These are phyloP conservation scores for Syzygium aromaticum DNA, from an alignment of 345 rosid genomes.

Conservation along the genomic window DNA sequence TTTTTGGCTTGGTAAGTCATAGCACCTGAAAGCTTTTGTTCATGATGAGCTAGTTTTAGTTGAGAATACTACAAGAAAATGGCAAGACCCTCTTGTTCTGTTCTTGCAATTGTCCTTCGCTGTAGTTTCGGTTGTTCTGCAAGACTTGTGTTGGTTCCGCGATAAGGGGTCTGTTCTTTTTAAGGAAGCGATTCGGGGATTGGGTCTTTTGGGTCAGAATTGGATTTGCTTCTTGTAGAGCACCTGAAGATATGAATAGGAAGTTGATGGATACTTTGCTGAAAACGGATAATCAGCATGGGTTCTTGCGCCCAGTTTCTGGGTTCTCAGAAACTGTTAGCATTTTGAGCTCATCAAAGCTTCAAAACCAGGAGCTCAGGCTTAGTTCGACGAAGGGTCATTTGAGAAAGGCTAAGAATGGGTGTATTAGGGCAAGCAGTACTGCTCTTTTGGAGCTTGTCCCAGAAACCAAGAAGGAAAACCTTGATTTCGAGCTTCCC, in stretches of 20 bases:
- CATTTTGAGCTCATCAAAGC: constrained; percentile 28
- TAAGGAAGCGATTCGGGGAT: not conserved
- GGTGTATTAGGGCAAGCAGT: constrained; percentile 31
- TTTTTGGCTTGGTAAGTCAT: not conserved
- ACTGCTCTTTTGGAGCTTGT: constrained; percentile 81
- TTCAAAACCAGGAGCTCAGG: constrained; percentile 26
- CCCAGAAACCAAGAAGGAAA: constrained; percentile 84
- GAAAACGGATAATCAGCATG: constrained; percentile 64
- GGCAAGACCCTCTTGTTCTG: not conserved
- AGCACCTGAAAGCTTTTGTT: not conserved
- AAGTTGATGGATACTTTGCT: constrained; percentile 69
- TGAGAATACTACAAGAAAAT: not conserved
- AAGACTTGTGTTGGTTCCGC: not conserved
- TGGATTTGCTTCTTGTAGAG: constrained; percentile 5
- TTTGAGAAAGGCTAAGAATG: constrained; percentile 17
- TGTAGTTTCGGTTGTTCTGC: not conserved
- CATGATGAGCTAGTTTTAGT: not conserved
- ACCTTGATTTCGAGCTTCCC: constrained; percentile 81
- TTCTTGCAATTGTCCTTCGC: not conserved
- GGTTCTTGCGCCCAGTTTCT: constrained; percentile 45
- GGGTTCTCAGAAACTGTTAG: constrained; percentile 42
- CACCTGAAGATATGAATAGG: not conserved
- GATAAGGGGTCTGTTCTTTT: not conserved
- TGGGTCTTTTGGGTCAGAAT: not conserved
- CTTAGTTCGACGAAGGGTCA: constrained; percentile 33